These are phyloP conservation scores for Letharia lupina DNA, from an alignment of 495 filamentous ascomycete species.

Conservation along the genomic window DNA sequence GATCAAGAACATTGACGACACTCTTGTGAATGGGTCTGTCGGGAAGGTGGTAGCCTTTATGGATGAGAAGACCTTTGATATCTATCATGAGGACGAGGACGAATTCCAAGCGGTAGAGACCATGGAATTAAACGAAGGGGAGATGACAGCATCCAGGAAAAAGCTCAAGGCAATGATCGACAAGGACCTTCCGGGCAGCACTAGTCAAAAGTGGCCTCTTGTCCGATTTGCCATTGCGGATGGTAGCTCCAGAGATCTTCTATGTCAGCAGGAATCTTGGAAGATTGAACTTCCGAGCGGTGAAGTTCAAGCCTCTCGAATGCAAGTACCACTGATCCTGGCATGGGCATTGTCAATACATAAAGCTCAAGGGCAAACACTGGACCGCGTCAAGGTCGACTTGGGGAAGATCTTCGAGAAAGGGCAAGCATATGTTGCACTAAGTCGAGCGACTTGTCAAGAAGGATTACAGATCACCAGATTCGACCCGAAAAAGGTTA, in stretches of 20 bases:
- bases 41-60: constrained; percentile 82
- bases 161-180: constrained; percentile 43
- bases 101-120: constrained; percentile 40
- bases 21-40: constrained; percentile 86
- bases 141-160: constrained; percentile 35
- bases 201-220: constrained; percentile 57
- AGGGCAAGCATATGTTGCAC: constrained; percentile 57
- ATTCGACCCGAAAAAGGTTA: constrained; percentile 85
- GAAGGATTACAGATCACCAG: constrained; percentile 79
- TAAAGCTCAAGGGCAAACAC: constrained; percentile 94
- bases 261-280: constrained; percentile 83
- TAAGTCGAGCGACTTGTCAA: constrained; percentile 74
- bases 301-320: constrained; percentile 75
- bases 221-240: constrained; percentile 76
- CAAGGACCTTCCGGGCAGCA: constrained; percentile 33
- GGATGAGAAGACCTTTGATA: constrained; percentile 68
- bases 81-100: constrained; percentile 48
- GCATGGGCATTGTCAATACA: constrained; percentile 97
- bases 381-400: constrained; percentile 92
- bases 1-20: constrained; percentile 98
- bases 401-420: constrained; percentile 90
- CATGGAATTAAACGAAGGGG: constrained; percentile 38
- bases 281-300: constrained; percentile 95
- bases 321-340: constrained; percentile 65
- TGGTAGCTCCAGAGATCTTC: constrained; percentile 64